Evolutionary conservation across 148 eudicot species (phyloP), one percentile per base, ranked within the genome.

Genomic region (Persicaria maculosa): DNA sequence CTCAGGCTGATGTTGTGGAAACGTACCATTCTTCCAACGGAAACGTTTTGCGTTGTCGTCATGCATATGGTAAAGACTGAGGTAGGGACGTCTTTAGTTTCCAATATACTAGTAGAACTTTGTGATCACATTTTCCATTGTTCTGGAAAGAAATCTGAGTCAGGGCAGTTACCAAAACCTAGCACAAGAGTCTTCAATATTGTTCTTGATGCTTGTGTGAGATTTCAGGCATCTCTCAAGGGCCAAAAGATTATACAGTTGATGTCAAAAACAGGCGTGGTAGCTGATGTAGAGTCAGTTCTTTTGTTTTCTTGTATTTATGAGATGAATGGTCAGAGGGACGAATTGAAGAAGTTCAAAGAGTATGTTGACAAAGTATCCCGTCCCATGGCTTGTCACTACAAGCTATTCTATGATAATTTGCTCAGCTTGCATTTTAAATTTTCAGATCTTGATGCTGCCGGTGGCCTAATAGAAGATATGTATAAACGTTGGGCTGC

Each of bases 51-150:
- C 61, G 72, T 84, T 48, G 68, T 90, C 22, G 74, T 90, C 72
- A 81, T 92, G 83, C 97, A 95, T 88, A 86, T 95, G 85, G 93
- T 89, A 64, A 92, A 86, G 85, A 87, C 89, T 44, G 87, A 88
- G 74, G 80, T 79, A 62, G 98, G 98, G 55, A 76, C 86, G 10
- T 74, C 59, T 79, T 75, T 95, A 76, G 90, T 92, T 44, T 88
- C 97, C 19, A 95, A 92, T 85, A 79, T 90, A 61, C 88, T 95
- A 81, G 48, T 83, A 47, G 92, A 92, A 72, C 84, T 92, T 75
- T 90, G 89, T 85, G 84, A 80, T 43, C 75, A 45, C 52, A 80
- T 80, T 73, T 77, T 59, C 68, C 72, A 50, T 45, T 68, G 77
- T 19, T 80, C 64, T 58, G 74, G 57, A 47, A 83, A 83, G 25